These are phyloP conservation scores for Pseudocercospora musae DNA, from an alignment of 2,329 filamentous ascomycete genomes.

Conservation along the genomic window DNA sequence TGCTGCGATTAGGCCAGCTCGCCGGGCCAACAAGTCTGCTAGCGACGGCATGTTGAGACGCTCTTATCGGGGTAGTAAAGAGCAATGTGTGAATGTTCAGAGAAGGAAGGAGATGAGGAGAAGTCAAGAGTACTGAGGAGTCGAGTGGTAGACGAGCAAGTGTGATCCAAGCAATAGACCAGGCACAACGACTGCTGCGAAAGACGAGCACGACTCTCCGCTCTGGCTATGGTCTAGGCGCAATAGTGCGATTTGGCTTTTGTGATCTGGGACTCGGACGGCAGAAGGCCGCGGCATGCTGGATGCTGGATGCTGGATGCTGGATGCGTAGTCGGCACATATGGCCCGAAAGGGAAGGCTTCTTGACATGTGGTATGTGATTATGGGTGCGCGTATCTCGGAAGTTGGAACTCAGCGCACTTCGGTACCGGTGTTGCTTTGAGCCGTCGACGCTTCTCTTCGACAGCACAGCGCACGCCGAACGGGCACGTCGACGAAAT, in stretches of 20 bases:
- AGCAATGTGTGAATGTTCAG: not conserved
- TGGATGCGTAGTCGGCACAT: too few species aligned
- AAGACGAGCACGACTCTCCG: conserved; percentile 7
- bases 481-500: not conserved
- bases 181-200: conserved; percentile 4
- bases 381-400: not conserved
- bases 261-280: not conserved
- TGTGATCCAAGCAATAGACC: not conserved
- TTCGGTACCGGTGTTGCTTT: conserved; percentile 1
- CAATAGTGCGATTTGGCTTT: conserved; percentile 1
- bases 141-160: not conserved
- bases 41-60: conserved; percentile 29
- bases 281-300: not conserved
- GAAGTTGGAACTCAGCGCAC: not conserved
- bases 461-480: not conserved
- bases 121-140: not conserved
- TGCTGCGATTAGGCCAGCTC: conserved; percentile 24
- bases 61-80: not conserved
- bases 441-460: not conserved
- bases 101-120: not conserved
- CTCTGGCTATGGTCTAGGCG: conserved; percentile 2
- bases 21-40: conserved; percentile 28
- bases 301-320: conserved; percentile 8
- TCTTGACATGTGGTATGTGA: too few species aligned
- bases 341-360: not conserved